A percentile compares a stretch with the other conserved stretches of the same genome.
phyloP scores from a whole-genome alignment of 345 rosid genomes.

The Syzygium aqueum region DNA sequence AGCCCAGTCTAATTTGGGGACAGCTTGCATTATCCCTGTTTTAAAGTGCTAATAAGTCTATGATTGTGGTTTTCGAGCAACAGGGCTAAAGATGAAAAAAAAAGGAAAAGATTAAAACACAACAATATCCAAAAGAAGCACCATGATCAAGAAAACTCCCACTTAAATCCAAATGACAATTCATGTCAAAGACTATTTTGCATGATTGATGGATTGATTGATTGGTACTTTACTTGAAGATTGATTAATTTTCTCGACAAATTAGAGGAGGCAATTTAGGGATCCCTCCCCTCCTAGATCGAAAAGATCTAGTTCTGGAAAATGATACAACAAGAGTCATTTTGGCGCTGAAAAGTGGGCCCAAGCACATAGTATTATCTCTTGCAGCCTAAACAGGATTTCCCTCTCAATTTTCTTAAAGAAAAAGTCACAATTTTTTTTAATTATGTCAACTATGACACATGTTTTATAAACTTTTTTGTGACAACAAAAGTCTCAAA shows the following conservation, averaged over 20 bases:
- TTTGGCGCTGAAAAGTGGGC: neutral
- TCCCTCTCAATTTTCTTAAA: neutral
- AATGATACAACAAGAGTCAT: neutral
- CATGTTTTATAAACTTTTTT: no score
- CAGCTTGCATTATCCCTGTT: neutral
- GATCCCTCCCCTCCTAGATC: neutral
- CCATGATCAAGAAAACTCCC: neutral
- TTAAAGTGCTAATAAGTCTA: neutral
- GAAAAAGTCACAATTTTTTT: no score
- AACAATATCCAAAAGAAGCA: neutral
- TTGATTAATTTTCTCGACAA: neutral
- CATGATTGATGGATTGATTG: neutral
- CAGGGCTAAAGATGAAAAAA: neutral
- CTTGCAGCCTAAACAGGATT: neutral
- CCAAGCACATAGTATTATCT: neutral
- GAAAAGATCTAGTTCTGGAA: neutral
- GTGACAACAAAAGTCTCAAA: no score
- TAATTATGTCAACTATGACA: no score
- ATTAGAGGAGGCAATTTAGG: neutral
- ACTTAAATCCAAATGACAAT: neutral
- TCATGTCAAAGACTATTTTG: neutral
- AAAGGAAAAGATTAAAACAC: neutral
- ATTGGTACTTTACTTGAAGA: neutral
- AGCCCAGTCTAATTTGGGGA: neutral
- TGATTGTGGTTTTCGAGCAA: neutral